Conservation (phyloP, 768 basidiomycete genomes). For the Wakefieldia striispora region DNA sequence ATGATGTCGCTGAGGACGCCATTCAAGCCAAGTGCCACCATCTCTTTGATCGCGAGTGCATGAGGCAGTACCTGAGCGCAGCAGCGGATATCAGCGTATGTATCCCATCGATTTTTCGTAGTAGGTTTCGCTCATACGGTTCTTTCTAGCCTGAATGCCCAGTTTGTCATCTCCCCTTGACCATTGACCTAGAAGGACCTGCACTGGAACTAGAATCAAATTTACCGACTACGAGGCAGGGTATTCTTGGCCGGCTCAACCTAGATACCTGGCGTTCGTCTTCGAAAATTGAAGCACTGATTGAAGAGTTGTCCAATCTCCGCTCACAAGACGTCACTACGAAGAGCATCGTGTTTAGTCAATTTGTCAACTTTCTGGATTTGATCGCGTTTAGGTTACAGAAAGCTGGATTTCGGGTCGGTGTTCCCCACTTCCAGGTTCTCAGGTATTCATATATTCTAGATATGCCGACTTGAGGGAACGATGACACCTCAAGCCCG, state of each 20-base stretch:
- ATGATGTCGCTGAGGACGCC: constrained; percentile 95
- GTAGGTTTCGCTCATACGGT: neutral
- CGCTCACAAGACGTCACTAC: constrained; percentile 83
- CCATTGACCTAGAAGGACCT: constrained; percentile 94
- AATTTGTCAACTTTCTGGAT: constrained; percentile 92
- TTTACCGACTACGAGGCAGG: constrained; percentile 59
- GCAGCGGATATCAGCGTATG: constrained; percentile 62
- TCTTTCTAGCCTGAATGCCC: constrained; percentile 79
- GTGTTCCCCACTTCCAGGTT: constrained; percentile 20
- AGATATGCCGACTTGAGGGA: constrained; percentile 94
- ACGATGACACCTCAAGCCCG: constrained; percentile 96
- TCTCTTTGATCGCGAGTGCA: constrained; percentile 95
- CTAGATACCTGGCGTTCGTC: constrained; percentile 90
- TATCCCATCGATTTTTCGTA: constrained; percentile 6
- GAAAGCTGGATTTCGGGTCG: constrained; percentile 84
- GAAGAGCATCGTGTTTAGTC: constrained; percentile 96
- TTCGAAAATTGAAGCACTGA: constrained; percentile 94
- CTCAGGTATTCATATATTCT: constrained; percentile 4
- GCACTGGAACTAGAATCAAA: constrained; percentile 80
- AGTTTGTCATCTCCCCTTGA: constrained; percentile 87
- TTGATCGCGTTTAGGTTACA: constrained; percentile 91
- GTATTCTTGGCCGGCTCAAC: constrained; percentile 89
- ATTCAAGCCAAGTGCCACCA: constrained; percentile 92
- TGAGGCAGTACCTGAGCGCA: constrained; percentile 85
- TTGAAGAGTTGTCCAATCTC: constrained; percentile 90